phyloP scores from a whole-genome alignment of 2,329 filamentous ascomycete species.

The Cordyceps cateniannulata region DNA sequence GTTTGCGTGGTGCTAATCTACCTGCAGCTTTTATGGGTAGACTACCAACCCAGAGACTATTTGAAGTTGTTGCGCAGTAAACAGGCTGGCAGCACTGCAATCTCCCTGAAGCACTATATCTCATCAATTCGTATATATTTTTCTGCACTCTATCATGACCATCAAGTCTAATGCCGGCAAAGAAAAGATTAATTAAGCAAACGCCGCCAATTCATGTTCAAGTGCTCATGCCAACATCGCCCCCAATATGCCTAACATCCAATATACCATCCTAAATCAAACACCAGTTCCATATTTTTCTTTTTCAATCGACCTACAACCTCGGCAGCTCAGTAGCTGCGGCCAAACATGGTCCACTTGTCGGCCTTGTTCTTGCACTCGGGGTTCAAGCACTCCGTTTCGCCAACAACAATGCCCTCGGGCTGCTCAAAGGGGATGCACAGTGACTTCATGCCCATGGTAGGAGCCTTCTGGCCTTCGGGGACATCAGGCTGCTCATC shows the following conservation, averaged over 20 bases:
- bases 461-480: constrained; percentile 47
- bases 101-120: neutral
- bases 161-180: constrained; percentile 11
- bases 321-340: constrained; percentile 48
- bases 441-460: constrained; percentile 62
- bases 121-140: constrained; percentile 12
- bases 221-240: neutral
- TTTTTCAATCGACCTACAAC: neutral
- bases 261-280: constrained; percentile 1
- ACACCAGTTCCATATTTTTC: neutral
- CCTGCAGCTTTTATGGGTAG: neutral
- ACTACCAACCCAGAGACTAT: neutral
- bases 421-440: constrained; percentile 81
- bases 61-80: neutral
- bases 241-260: neutral
- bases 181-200: constrained; percentile 8
- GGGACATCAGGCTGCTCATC: constrained; percentile 50
- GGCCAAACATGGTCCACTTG: constrained; percentile 89
- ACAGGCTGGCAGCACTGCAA: neutral
- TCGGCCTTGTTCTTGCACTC: constrained; percentile 71
- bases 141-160: constrained; percentile 10
- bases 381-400: constrained; percentile 89
- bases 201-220: constrained; percentile 11
- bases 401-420: constrained; percentile 66
- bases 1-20: constrained; percentile 63